Evolutionary conservation across 2,329 filamentous ascomycete species (phyloP).

Genomic region (Bisporella sp.): DNA sequence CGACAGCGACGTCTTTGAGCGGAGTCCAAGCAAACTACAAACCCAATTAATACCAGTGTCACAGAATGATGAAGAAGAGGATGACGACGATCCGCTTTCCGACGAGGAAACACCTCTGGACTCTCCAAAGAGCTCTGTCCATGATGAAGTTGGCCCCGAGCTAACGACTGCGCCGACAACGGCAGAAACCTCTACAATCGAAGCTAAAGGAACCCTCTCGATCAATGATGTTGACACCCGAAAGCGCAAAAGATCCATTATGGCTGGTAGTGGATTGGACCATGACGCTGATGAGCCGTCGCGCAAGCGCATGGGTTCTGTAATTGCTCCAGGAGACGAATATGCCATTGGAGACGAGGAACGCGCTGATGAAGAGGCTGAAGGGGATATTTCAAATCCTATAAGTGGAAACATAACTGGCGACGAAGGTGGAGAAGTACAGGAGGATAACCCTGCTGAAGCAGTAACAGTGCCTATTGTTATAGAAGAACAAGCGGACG

Average conservation of each 20-base stretch:
- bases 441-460: slow-evolving; percentile 40
- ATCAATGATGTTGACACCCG: slow-evolving; percentile 22
- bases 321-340: slow-evolving; percentile 32
- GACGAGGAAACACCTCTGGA: slow-evolving; percentile 31
- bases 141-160: slow-evolving; percentile 29
- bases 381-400: slow-evolving; percentile 25
- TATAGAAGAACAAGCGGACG: slow-evolving; percentile 30
- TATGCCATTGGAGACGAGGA: slow-evolving; percentile 40
- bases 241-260: slow-evolving; percentile 31
- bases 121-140: slow-evolving; percentile 29
- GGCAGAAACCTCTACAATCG: slow-evolving; percentile 21
- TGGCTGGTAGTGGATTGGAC: slow-evolving; percentile 23
- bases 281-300: slow-evolving; percentile 29
- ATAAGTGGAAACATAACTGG: slow-evolving; percentile 26
- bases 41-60: slow-evolving; percentile 43
- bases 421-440: slow-evolving; percentile 30
- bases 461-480: slow-evolving; percentile 33
- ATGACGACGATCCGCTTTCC: slow-evolving; percentile 25
- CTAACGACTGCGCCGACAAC: slow-evolving; percentile 29
- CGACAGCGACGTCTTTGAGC: slow-evolving; percentile 49
- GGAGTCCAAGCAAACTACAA: slow-evolving; percentile 71
- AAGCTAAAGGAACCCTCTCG: slow-evolving; percentile 18
- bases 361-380: slow-evolving; percentile 33
- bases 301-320: slow-evolving; percentile 47
- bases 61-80: slow-evolving; percentile 36